A percentile compares a stretch with the other conserved stretches of the same genome.
phyloP scores from a whole-genome alignment of 495 filamentous ascomycete genomes.

The Sabuloglossum arenarium region DNA sequence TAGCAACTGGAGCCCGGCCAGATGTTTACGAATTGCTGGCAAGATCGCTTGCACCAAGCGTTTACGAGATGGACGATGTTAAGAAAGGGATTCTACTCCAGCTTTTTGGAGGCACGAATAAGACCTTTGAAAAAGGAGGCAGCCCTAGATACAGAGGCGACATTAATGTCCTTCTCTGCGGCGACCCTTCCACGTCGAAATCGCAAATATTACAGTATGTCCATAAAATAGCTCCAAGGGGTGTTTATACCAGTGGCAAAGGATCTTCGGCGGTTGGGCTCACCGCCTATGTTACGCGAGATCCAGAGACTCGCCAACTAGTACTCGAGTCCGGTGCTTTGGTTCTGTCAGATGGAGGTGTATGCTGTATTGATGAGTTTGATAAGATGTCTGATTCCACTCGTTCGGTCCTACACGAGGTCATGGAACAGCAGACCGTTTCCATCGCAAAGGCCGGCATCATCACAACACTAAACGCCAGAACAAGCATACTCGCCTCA shows the following conservation, averaged over 20 bases:
- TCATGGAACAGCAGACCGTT: conserved; percentile 99
- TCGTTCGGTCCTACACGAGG: conserved; percentile 90
- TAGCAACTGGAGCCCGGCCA: conserved; percentile 50
- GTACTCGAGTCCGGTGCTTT: conserved; percentile 93
- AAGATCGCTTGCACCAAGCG: conserved; percentile 76
- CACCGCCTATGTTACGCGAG: conserved; percentile 92
- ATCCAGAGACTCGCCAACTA: conserved; percentile 82
- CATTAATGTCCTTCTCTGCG: conserved; percentile 90
- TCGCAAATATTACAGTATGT: conserved; percentile 88
- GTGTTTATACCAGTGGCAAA: conserved; percentile 94
- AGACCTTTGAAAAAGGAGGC: conserved; percentile 89
- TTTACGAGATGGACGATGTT: conserved; percentile 97
- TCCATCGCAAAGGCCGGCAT: conserved; percentile 98
- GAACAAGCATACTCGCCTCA: conserved; percentile 84
- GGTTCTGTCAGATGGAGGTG: conserved; percentile 85
- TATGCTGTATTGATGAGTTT: conserved; percentile 98
- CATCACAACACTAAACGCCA: conserved; percentile 91
- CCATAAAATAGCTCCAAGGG: conserved; percentile 91
- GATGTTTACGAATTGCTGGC: conserved; percentile 91
- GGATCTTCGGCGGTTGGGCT: conserved; percentile 94
- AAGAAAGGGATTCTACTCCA: conserved; percentile 97
- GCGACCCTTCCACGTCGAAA: conserved; percentile 91
- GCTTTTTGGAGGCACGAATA: conserved; percentile 96
- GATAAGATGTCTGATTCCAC: conserved; percentile 98
- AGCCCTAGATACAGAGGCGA: conserved; percentile 90